Evolutionary conservation across 2,329 filamentous ascomycete genomes (phyloP), one percentile per base, ranked within the genome.

Genomic region (Polytolypa hystricis): DNA sequence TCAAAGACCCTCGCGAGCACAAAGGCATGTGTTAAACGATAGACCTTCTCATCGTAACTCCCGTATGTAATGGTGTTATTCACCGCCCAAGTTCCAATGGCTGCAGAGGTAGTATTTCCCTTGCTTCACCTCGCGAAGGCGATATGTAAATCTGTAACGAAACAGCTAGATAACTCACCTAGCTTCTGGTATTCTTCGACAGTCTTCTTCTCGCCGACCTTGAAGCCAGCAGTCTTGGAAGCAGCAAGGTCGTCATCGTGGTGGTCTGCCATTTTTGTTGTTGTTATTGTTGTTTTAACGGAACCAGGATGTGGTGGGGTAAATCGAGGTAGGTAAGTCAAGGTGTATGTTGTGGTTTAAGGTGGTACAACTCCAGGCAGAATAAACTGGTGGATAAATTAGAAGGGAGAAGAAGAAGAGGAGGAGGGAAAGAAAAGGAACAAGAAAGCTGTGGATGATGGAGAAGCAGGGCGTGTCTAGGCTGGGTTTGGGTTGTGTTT

Each of bases 191-290:
- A 95, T 64, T 95, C 84, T 47, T 89, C 84, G 56, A 98, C 73
- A 52, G 84, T 93, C 76, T 96, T 94, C 80, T 95, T 95, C 76
- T 95, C 85, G 50, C 85, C 87, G 58, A 95, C 82, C 77, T 93
- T 95, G 80, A 95, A 96, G 60, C 89, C 89, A 67, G 87, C 80
- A 48, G 87, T 95, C 67, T 81, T 74, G 69, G 91, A 83, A 46
- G 85, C 81, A 62, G 82, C 71, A 49, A 89, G 77, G 55, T 96
- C 89, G 44, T 94, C 85, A 9, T 84, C 74, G 47, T 79, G 69
- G 56, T 74, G 68, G 52, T 77, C 73, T 49, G 78, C 70, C 80
- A 84, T 84, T 52, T 52, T 70, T 61, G 31, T 37, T 46, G 34
- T 30, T 17, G 32, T 15, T 38, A 35, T 41, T 41, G 42, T 29